These are phyloP conservation scores for Candida sphagnicola DNA, from an alignment of 805 yeast genomes.

Conservation along the genomic window DNA sequence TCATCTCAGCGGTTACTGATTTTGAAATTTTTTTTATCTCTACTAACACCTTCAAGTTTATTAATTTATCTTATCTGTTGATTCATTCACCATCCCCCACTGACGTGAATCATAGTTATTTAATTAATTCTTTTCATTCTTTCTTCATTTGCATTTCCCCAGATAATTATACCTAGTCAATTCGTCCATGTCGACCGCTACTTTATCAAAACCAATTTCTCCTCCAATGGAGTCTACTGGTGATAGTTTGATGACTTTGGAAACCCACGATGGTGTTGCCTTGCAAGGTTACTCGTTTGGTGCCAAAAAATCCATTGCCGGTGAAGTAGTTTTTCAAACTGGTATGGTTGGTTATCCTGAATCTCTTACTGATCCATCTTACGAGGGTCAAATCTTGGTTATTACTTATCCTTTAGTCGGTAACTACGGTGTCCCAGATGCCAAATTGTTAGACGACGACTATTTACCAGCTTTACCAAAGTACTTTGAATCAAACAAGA, in stretches of 20 bases:
- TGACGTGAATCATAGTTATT: neutral
- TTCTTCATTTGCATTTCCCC: neutral
- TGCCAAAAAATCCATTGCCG: constrained; percentile 83
- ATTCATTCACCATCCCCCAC: neutral
- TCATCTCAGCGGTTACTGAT: constrained; percentile 1
- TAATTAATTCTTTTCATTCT: neutral
- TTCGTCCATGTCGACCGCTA: neutral
- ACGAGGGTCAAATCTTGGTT: constrained; percentile 95
- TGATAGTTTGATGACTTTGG: constrained; percentile 81
- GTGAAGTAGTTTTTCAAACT: constrained; percentile 98
- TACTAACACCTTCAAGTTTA: neutral
- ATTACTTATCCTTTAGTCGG: constrained; percentile 97
- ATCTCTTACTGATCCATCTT: constrained; percentile 96
- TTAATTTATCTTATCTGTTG: neutral
- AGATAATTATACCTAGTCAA: too few relatives aligned
- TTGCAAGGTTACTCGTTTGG: constrained; percentile 97
- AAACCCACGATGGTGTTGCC: constrained; percentile 79
- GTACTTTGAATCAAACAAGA: constrained; percentile 87
- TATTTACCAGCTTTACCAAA: constrained; percentile 74
- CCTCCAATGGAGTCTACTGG: constrained; percentile 86
- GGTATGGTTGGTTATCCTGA: constrained; percentile 99
- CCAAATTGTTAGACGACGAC: constrained; percentile 57
- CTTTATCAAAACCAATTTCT: constrained; percentile 55
- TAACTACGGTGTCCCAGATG: constrained; percentile 98
- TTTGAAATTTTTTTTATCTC: neutral